These are phyloP conservation scores for Colletotrichum orchidophilum DNA, from an alignment of 2,329 filamentous ascomycete genomes.

Conservation along the genomic window DNA sequence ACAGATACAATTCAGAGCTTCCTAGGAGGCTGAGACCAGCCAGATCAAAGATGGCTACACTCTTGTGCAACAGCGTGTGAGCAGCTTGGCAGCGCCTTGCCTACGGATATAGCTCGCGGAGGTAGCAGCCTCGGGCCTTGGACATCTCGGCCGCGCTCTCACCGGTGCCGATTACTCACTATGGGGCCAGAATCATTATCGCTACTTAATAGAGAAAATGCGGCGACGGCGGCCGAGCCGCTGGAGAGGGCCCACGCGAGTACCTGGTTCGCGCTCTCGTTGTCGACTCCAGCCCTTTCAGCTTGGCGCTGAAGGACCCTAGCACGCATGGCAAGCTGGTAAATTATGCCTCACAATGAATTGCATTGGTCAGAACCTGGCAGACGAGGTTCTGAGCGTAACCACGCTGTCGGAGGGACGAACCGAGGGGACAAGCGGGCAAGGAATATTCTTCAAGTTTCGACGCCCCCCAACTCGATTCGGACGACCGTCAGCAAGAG, in stretches of 20 bases:
- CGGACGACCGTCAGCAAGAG: neutral
- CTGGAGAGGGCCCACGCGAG: neutral
- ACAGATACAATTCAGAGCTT: neutral
- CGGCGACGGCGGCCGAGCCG: neutral
- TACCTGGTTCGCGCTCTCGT: neutral
- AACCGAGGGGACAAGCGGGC: neutral
- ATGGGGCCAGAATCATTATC: neutral
- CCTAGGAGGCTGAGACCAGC: neutral
- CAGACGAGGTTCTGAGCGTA: neutral
- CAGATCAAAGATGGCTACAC: neutral
- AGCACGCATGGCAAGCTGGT: neutral
- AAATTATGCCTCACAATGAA: slow-evolving; percentile 13
- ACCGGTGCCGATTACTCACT: neutral
- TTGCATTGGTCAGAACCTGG: neutral
- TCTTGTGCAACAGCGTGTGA: neutral
- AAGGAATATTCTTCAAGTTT: neutral
- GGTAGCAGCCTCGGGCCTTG: neutral
- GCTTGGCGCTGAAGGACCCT: neutral
- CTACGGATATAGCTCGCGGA: neutral
- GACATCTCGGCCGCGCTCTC: neutral
- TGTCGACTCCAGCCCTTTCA: neutral
- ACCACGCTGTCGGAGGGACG: slow-evolving; percentile 2
- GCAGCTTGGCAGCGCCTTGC: neutral
- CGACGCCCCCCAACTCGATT: neutral
- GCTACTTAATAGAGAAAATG: slow-evolving; percentile 3